Evolutionary conservation across 441 rosid genomes (phyloP).

Genomic region (Jatropha multifida): DNA sequence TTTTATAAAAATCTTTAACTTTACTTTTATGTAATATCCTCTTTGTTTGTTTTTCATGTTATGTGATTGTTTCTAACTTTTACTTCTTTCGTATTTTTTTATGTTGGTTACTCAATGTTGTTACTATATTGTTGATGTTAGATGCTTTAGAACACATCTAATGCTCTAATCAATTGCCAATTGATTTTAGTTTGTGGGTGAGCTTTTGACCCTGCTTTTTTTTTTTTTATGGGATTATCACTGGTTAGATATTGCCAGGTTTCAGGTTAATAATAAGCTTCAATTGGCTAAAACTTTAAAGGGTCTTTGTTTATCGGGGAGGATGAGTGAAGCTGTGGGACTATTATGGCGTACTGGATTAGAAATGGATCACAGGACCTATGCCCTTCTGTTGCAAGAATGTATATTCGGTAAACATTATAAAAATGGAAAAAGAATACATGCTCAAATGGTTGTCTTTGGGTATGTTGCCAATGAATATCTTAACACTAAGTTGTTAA

Average conservation of each 20-base stretch:
- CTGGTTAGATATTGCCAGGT: conserved; percentile 52
- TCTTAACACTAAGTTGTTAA: conserved; percentile 56
- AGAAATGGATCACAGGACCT: conserved; percentile 40
- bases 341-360: conserved; percentile 42
- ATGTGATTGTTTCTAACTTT: background rate
- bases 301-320: conserved; percentile 61
- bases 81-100: background rate
- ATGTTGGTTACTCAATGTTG: too few relatives aligned
- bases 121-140: background rate
- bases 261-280: conserved; percentile 54
- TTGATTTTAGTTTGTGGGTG: conserved; percentile 15
- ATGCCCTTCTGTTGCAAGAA: conserved; percentile 65
- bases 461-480: conserved; percentile 49
- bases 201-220: background rate
- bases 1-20: background rate
- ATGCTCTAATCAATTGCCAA: background rate
- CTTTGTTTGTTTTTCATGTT: background rate
- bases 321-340: conserved; percentile 64
- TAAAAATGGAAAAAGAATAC: conserved; percentile 49
- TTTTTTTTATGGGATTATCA: conserved; percentile 31
- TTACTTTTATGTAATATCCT: background rate
- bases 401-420: conserved; percentile 49
- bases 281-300: conserved; percentile 49
- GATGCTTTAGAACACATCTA: background rate
- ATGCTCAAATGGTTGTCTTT: conserved; percentile 59